A percentile compares a stretch with the other conserved stretches of the same genome.
phyloP scores from a whole-genome alignment of 805 yeast genomes.

The Kluyveromyces aestuarii region DNA sequence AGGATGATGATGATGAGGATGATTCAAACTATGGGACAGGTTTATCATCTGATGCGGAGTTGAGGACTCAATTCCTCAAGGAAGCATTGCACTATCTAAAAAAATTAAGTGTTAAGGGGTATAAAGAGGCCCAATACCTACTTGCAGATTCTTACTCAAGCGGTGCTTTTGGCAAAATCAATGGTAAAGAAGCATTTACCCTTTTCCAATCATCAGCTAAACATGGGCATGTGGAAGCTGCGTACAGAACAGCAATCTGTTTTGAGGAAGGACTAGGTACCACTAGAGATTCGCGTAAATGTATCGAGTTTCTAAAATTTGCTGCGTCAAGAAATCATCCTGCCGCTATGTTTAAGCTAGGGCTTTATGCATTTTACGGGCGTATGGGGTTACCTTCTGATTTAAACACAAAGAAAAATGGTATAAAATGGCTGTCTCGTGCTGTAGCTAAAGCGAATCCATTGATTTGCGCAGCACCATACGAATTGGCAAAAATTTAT shows the following conservation, averaged over 20 bases:
- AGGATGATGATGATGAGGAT: neutral
- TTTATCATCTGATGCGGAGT: slow-evolving; percentile 19
- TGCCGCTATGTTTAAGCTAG: slow-evolving; percentile 93
- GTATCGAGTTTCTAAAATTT: slow-evolving; percentile 69
- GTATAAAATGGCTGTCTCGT: slow-evolving; percentile 86
- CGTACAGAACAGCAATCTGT: slow-evolving; percentile 85
- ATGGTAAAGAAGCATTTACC: slow-evolving; percentile 63
- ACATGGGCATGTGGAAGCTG: slow-evolving; percentile 85
- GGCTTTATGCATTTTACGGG: slow-evolving; percentile 75
- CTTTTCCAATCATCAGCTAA: slow-evolving; percentile 87
- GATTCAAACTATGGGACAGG: neutral
- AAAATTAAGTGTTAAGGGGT: slow-evolving; percentile 69
- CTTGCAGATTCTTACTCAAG: slow-evolving; percentile 85
- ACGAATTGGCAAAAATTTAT: slow-evolving; percentile 78
- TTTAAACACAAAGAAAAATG: slow-evolving; percentile 66
- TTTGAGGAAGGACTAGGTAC: slow-evolving; percentile 93
- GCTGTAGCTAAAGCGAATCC: slow-evolving; percentile 81
- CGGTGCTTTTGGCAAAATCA: slow-evolving; percentile 75
- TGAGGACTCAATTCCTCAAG: slow-evolving; percentile 51
- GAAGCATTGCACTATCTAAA: slow-evolving; percentile 70
- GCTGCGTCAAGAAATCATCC: slow-evolving; percentile 92
- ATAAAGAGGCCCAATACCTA: slow-evolving; percentile 83
- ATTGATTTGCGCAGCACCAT: slow-evolving; percentile 87
- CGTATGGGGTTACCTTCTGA: slow-evolving; percentile 72
- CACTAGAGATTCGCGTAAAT: slow-evolving; percentile 77